These are phyloP conservation scores for Fraxinus anomala DNA, from an alignment of 257 asterid species.

Conservation along the genomic window DNA sequence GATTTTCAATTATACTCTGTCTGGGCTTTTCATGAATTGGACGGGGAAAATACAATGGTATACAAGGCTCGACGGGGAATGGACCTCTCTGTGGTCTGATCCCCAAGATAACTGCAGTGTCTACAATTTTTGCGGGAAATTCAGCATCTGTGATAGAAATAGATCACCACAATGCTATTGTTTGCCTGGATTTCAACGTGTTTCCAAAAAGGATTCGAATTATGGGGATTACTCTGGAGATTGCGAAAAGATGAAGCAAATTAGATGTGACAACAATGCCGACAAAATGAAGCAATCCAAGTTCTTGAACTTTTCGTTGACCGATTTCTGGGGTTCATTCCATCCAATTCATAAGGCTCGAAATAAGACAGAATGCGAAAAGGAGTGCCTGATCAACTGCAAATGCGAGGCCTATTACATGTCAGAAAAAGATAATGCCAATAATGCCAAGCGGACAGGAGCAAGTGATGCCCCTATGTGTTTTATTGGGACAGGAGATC, in stretches of 20 bases:
- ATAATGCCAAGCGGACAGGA: neutral
- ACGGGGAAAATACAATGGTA: conserved; percentile 38
- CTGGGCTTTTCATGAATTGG: conserved; percentile 38
- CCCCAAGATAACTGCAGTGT: conserved; percentile 29
- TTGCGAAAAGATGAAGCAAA: conserved; percentile 9
- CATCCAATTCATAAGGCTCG: neutral
- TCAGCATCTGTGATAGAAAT: conserved; percentile 32
- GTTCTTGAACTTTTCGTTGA: conserved; percentile 20
- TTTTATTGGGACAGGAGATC: conserved; percentile 27
- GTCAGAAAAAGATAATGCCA: too few species aligned
- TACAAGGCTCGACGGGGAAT: neutral
- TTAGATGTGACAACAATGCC: conserved; percentile 12
- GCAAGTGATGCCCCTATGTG: conserved; percentile 11
- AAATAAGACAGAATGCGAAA: conserved; percentile 20
- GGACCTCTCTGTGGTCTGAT: conserved; percentile 28
- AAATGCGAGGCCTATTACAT: conserved; percentile 31
- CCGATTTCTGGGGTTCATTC: neutral
- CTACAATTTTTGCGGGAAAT: conserved; percentile 35
- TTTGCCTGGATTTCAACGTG: conserved; percentile 32
- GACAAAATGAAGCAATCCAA: neutral
- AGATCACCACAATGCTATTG: conserved; percentile 35
- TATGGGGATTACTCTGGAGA: conserved; percentile 38
- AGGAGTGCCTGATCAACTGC: conserved; percentile 29
- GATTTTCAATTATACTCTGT: neutral
- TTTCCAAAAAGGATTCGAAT: conserved; percentile 11